Evolutionary conservation across 345 rosid genomes (phyloP).

Genomic region (Eutrema yunnanense): DNA sequence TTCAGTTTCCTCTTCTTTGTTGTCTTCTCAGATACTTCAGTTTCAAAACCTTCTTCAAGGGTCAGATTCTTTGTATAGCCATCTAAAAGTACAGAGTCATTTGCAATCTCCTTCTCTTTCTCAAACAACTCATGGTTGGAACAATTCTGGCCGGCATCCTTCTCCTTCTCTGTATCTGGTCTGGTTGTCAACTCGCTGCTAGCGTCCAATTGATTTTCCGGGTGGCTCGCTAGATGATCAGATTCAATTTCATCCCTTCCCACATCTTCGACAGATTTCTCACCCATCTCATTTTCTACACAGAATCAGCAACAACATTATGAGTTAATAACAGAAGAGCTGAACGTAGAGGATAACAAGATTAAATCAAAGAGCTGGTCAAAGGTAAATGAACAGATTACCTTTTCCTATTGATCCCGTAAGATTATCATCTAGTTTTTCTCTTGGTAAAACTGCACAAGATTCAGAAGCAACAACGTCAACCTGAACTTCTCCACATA

Average conservation of each 20-base stretch:
- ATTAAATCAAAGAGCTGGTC: neutral
- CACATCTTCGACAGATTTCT: neutral
- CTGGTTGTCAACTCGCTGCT: slow-evolving; percentile 4
- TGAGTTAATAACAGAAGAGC: neutral
- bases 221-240: neutral
- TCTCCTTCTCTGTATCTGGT: neutral
- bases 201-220: neutral
- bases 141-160: slow-evolving; percentile 1
- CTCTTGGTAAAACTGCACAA: slow-evolving; percentile 16
- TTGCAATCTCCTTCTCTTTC: slow-evolving; percentile 7
- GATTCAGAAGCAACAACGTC: slow-evolving; percentile 21
- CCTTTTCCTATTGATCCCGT: slow-evolving; percentile 21
- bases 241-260: neutral
- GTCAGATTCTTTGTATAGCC: neutral
- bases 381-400: slow-evolving; percentile 1
- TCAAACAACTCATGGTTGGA: slow-evolving; percentile 6
- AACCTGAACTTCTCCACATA: neutral
- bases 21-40: slow-evolving; percentile 14
- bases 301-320: neutral
- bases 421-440: slow-evolving; percentile 20
- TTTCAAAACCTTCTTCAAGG: slow-evolving; percentile 8
- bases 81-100: neutral
- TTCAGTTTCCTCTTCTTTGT: slow-evolving; percentile 16
- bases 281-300: neutral
- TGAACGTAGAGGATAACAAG: neutral